Evolutionary conservation across 306 rosid species (phyloP).

Genomic region (Trifolium dubium): DNA sequence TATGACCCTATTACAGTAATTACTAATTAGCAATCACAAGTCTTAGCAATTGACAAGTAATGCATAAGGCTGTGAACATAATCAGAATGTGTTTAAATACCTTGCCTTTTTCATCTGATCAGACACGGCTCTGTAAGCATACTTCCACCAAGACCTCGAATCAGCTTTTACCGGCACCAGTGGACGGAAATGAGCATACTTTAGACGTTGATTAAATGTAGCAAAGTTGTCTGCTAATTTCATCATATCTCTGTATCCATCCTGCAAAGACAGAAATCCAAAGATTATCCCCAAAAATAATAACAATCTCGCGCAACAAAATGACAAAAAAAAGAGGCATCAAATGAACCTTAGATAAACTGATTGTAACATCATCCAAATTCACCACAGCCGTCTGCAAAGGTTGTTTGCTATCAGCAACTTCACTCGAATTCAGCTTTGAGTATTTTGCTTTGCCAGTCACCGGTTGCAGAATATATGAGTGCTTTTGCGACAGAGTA

Average conservation of each 20-base stretch:
- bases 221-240: conserved; percentile 93
- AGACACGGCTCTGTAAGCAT: conserved; percentile 79
- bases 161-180: conserved; percentile 70
- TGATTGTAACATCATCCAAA: conserved; percentile 92
- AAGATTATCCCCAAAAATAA: conserved; percentile 31
- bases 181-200: conserved; percentile 94
- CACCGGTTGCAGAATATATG: conserved; percentile 86
- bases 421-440: conserved; percentile 68
- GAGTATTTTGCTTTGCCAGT: conserved; percentile 84
- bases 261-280: conserved; percentile 56
- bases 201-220: conserved; percentile 88
- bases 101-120: conserved; percentile 95
- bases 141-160: conserved; percentile 92
- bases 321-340: conserved; percentile 15
- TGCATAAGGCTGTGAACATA: conserved; percentile 29
- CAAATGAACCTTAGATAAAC: conserved; percentile 82
- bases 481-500: conserved; percentile 53
- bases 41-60: not conserved
- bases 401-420: conserved; percentile 71
- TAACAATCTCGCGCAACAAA: conserved; percentile 21
- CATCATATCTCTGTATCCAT: conserved; percentile 81
- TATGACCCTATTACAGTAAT: conserved; percentile 12
- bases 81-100: conserved; percentile 48
- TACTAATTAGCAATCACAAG: conserved; percentile 19
- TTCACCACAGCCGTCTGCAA: conserved; percentile 85